Percentiles rank a stretch among this genome's conserved stretches.
Evolutionary conservation across 306 rosid genomes (phyloP).

Genomic region (Hippophae gyantsensis): DNA sequence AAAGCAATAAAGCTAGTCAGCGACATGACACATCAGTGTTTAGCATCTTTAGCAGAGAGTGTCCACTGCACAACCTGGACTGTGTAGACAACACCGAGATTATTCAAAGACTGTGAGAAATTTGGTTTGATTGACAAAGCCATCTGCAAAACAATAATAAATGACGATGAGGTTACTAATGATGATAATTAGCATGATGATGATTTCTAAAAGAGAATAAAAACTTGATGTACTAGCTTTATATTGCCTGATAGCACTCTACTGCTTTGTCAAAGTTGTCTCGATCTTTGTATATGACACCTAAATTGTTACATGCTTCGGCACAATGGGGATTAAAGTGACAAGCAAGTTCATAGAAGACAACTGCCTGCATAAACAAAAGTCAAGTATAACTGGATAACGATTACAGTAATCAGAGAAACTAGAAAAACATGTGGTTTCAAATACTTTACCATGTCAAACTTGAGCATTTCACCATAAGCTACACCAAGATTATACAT

Average conservation of each 20-base stretch:
- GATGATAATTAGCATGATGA: conserved; percentile 9
- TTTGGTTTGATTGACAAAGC: conserved; percentile 89
- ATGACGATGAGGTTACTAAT: neutral
- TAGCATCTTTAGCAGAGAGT: conserved; percentile 11
- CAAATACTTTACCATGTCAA: conserved; percentile 65
- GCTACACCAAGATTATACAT: conserved; percentile 99
- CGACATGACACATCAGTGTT: conserved; percentile 13
- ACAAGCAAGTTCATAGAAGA: conserved; percentile 93
- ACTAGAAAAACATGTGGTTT: conserved; percentile 1
- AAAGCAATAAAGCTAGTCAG: conserved; percentile 16
- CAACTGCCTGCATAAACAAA: conserved; percentile 69
- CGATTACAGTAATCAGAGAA: conserved; percentile 5
- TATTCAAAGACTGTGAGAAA: conserved; percentile 95
- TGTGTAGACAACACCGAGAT: conserved; percentile 96
- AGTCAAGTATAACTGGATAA: conserved; percentile 2
- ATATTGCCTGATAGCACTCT: conserved; percentile 89
- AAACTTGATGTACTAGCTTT: neutral
- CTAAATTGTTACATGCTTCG: conserved; percentile 97
- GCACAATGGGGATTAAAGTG: conserved; percentile 98
- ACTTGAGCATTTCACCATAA: conserved; percentile 97
- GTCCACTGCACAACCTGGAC: conserved; percentile 60
- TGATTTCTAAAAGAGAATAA: conserved; percentile 6
- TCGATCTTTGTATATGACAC: conserved; percentile 95
- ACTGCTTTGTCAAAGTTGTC: conserved; percentile 99
- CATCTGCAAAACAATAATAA: conserved; percentile 43